Percentiles rank a stretch among this genome's conserved stretches.
Conservation (phyloP, 768 basidiomycete genomes). For the Leccinum subtestaceum region DNA sequence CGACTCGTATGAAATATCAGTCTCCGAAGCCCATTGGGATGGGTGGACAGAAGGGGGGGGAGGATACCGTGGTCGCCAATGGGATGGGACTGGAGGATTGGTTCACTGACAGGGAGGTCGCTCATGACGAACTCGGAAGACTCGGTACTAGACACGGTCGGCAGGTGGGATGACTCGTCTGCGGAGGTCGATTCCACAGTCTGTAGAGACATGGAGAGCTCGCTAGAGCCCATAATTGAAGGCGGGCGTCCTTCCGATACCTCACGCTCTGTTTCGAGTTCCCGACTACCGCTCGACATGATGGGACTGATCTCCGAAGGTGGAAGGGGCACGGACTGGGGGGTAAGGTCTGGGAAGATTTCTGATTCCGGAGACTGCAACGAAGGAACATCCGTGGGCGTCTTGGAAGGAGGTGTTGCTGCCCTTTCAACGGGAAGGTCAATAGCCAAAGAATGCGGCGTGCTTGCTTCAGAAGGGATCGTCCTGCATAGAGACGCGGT, state of each 20-base stretch:
- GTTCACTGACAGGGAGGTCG: constrained; percentile 29
- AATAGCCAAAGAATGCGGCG: constrained; percentile 36
- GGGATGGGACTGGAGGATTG: constrained; percentile 33
- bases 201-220: constrained; percentile 26
- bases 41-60: constrained; percentile 36
- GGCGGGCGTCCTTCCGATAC: constrained; percentile 6
- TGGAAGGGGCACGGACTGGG: constrained; percentile 40
- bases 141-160: constrained; percentile 41
- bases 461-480: constrained; percentile 35
- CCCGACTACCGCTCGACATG: constrained; percentile 18
- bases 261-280: constrained; percentile 23
- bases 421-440: constrained; percentile 26
- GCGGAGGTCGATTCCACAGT: constrained; percentile 34
- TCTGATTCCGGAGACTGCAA: constrained; percentile 27
- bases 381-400: constrained; percentile 27
- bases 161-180: constrained; percentile 31
- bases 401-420: constrained; percentile 28
- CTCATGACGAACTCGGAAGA: constrained; percentile 35
- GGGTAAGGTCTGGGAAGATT: constrained; percentile 15
- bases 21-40: constrained; percentile 59
- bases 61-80: constrained; percentile 34
- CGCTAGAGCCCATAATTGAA: constrained; percentile 21
- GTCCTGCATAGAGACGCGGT: constrained; percentile 45
- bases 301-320: constrained; percentile 33
- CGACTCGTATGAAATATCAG: constrained; percentile 72